A percentile compares a stretch with the other conserved stretches of the same genome.
Conservation (phyloP, 345 rosid genomes). For the Raphanus sativus region DNA sequence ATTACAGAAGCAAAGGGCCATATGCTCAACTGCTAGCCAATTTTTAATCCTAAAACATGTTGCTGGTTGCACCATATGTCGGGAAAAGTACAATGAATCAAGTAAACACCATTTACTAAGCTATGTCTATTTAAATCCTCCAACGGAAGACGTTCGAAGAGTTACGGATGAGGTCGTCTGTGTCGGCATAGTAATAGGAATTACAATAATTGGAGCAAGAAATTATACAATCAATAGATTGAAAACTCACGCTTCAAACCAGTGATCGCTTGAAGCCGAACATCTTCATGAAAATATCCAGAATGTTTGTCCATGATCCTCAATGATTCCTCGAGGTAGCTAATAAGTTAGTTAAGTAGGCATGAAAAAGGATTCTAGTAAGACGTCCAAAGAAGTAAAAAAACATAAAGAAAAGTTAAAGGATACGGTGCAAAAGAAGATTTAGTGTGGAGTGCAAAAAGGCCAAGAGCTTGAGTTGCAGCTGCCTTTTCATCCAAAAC, state of each 20-base stretch:
- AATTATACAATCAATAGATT: slow-evolving; percentile 3
- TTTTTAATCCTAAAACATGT: not conserved
- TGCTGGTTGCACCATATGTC: not conserved
- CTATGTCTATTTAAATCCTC: slow-evolving; percentile 7
- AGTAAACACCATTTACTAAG: slow-evolving; percentile 4
- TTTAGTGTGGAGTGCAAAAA: slow-evolving; percentile 91
- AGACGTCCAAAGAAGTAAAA: not conserved
- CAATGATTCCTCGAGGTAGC: slow-evolving; percentile 89
- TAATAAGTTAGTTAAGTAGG: slow-evolving; percentile 53
- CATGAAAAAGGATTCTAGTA: slow-evolving; percentile 22
- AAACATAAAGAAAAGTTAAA: slow-evolving; percentile 9
- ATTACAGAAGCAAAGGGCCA: not conserved
- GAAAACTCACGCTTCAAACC: slow-evolving; percentile 73
- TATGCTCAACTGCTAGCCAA: not conserved
- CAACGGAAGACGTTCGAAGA: slow-evolving; percentile 14
- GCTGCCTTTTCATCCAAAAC: slow-evolving; percentile 99
- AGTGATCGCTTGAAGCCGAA: slow-evolving; percentile 90
- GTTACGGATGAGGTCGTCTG: not conserved
- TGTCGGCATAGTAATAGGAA: slow-evolving; percentile 2
- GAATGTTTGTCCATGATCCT: slow-evolving; percentile 85
- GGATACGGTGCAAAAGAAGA: slow-evolving; percentile 90
- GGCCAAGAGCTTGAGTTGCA: slow-evolving; percentile 98
- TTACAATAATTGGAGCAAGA: slow-evolving; percentile 21
- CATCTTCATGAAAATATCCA: slow-evolving; percentile 97
- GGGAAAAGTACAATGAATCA: not conserved